Conservation (phyloP, 768 basidiomycete genomes). For the Coprinellus aureogranulatus region DNA sequence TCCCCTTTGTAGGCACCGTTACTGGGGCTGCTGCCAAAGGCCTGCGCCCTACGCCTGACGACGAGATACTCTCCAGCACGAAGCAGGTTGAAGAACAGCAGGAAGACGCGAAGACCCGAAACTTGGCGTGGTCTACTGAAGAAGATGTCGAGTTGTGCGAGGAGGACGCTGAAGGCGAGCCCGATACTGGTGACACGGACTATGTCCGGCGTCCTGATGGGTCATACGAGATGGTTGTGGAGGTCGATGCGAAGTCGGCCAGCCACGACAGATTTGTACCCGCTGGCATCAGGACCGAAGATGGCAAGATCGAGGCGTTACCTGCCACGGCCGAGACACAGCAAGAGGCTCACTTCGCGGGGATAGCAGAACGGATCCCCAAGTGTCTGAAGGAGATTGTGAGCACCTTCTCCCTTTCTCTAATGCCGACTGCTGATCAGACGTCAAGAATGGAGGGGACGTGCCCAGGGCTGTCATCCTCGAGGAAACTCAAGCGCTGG, state of each 20-base stretch:
- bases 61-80: constrained; percentile 53
- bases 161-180: constrained; percentile 57
- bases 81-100: constrained; percentile 59
- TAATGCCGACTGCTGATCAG: background rate
- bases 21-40: constrained; percentile 42
- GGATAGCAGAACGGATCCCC: constrained; percentile 50
- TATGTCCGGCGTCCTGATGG: constrained; percentile 37
- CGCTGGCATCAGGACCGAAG: constrained; percentile 53
- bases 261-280: constrained; percentile 14
- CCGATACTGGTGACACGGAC: constrained; percentile 42
- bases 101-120: constrained; percentile 59
- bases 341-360: constrained; percentile 49
- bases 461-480: constrained; percentile 17
- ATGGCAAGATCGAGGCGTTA: constrained; percentile 52
- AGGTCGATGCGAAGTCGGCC: no score
- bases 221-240: constrained; percentile 22
- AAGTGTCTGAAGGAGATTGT: constrained; percentile 58
- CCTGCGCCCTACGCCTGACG: constrained; percentile 47
- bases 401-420: constrained; percentile 14
- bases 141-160: constrained; percentile 48
- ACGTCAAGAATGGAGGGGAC: constrained; percentile 17
- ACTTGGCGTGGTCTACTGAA: constrained; percentile 64
- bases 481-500: constrained; percentile 51
- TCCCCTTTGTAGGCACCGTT: constrained; percentile 33
- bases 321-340: constrained; percentile 18